Conservation (phyloP, 176 grass and related monocot genomes). For the Oryza australiensis region DNA sequence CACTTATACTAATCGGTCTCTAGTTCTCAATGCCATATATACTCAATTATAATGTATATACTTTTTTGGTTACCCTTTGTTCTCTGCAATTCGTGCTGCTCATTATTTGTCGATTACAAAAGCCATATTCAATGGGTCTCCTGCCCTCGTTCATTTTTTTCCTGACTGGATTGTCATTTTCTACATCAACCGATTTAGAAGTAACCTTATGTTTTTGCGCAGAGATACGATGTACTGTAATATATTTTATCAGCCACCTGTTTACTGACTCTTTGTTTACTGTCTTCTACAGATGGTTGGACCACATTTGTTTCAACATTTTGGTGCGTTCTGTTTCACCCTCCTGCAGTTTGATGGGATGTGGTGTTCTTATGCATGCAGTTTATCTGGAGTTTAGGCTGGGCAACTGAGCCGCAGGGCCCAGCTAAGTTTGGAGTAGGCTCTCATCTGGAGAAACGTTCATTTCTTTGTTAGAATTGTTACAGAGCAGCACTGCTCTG, state of each 20-base stretch:
- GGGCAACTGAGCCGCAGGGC: not conserved
- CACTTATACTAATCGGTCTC: not conserved
- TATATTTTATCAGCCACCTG: not conserved
- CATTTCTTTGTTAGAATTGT: not conserved
- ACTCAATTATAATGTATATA: too few species aligned
- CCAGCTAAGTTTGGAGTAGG: not conserved
- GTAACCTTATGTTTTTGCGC: not conserved
- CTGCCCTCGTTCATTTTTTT: too few species aligned
- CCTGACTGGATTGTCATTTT: not conserved
- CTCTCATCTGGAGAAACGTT: not conserved
- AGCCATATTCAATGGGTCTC: too few species aligned
- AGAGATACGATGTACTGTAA: not conserved
- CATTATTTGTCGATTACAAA: not conserved
- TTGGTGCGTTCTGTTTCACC: not conserved
- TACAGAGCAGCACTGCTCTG: not conserved
- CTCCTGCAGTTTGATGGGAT: not conserved
- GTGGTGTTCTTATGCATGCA: not conserved
- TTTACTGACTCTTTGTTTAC: not conserved
- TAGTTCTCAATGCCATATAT: too few species aligned
- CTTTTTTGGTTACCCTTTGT: not conserved
- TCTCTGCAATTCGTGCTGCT: not conserved
- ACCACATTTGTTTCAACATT: not conserved
- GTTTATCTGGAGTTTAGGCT: not conserved
- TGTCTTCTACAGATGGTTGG: constrained; percentile 32
- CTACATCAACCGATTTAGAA: not conserved